These are phyloP conservation scores for Penicillium hesseltinei DNA, from an alignment of 2,329 filamentous ascomycete species.

Conservation along the genomic window DNA sequence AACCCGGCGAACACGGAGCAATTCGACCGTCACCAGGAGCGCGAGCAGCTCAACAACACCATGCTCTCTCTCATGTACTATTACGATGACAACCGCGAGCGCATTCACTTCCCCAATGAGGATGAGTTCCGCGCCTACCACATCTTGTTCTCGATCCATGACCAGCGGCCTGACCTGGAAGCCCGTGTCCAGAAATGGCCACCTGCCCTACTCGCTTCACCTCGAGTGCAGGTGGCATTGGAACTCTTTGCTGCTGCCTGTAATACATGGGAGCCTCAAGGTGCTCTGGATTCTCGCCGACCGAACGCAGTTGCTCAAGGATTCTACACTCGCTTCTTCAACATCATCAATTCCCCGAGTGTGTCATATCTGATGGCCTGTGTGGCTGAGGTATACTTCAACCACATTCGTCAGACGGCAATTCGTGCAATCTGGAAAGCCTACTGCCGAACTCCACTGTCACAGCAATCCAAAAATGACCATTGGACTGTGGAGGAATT, in stretches of 20 bases:
- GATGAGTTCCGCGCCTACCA: conserved; percentile 64
- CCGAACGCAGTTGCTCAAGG: conserved; percentile 56
- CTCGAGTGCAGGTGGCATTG: conserved; percentile 56
- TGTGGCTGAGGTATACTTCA: conserved; percentile 63
- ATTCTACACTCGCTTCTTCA: conserved; percentile 60
- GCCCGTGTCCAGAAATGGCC: conserved; percentile 59
- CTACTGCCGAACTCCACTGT: conserved; percentile 49
- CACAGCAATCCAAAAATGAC: conserved; percentile 50
- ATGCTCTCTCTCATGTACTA: conserved; percentile 61
- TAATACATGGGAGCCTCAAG: conserved; percentile 53
- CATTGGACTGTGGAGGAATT: conserved; percentile 58
- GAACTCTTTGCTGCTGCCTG: conserved; percentile 57
- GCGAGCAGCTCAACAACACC: conserved; percentile 64
- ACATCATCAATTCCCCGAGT: conserved; percentile 52
- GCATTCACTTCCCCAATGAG: conserved; percentile 55
- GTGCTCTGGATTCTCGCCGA: conserved; percentile 50
- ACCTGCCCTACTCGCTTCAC: conserved; percentile 49
- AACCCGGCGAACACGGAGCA: conserved; percentile 51
- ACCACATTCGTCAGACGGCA: conserved; percentile 55
- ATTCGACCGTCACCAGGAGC: conserved; percentile 59
- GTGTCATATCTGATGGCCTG: conserved; percentile 64
- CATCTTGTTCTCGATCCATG: conserved; percentile 56
- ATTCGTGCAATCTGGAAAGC: conserved; percentile 56
- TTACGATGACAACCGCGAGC: conserved; percentile 55
- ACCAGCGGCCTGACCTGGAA: conserved; percentile 55